A percentile compares a stretch with the other conserved stretches of the same genome.
These are phyloP conservation scores for Chlamydomonas sphaeroides DNA, from an alignment of 139 green algal genomes.

Conservation along the genomic window DNA sequence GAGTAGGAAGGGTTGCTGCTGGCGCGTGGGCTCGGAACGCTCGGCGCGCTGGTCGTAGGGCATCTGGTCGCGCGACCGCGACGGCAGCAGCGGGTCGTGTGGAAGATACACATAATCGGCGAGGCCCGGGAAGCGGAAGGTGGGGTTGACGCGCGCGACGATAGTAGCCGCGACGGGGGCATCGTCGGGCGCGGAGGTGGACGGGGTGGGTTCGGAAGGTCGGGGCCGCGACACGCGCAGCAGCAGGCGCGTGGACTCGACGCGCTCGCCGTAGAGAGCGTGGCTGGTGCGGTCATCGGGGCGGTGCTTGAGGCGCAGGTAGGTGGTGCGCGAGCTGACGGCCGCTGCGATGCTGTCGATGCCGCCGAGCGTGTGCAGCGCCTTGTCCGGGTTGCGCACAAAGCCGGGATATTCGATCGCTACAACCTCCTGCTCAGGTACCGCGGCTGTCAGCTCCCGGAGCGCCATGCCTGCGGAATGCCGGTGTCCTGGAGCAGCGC, in stretches of 20 bases:
- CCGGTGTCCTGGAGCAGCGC: no score
- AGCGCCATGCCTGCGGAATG: neutral
- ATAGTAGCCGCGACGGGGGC: neutral
- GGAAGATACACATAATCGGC: slow-evolving; percentile 61
- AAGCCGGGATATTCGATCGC: slow-evolving; percentile 57
- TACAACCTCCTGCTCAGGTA: neutral
- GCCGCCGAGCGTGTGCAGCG: slow-evolving; percentile 42
- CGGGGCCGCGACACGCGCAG: slow-evolving; percentile 45
- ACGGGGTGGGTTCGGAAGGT: neutral
- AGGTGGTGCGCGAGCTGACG: neutral
- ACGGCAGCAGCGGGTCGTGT: slow-evolving; percentile 17
- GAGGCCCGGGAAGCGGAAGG: slow-evolving; percentile 56
- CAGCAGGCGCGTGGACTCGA: slow-evolving; percentile 28
- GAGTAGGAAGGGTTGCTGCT: slow-evolving; percentile 45
- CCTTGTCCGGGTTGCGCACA: slow-evolving; percentile 40
- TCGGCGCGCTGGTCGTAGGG: slow-evolving; percentile 37
- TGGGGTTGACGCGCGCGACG: slow-evolving; percentile 13
- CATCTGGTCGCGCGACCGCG: slow-evolving; percentile 7
- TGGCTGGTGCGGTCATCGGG: slow-evolving; percentile 56
- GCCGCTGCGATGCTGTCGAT: slow-evolving; percentile 1
- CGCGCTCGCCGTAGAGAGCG: slow-evolving; percentile 52
- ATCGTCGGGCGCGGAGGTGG: no score
- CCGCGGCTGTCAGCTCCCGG: no score
- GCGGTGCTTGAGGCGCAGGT: slow-evolving; percentile 49
- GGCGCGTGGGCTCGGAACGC: slow-evolving; percentile 37